Base-by-base conservation (phyloP, 208 protist species). In the Plasmodiophora brassicae region DNA sequence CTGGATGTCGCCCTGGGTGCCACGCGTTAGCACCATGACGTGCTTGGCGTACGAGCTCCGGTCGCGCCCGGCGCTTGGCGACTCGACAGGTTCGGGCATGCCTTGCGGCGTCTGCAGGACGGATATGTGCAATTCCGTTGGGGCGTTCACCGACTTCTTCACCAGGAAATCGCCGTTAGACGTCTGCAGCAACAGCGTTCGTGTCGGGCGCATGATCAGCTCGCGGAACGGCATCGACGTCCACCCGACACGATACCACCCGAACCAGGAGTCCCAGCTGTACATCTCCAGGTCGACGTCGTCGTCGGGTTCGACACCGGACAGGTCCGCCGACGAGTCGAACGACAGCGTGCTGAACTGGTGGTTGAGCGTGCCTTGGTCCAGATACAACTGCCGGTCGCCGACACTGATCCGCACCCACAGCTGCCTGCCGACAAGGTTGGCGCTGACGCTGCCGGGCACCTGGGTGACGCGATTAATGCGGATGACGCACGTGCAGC, bases 1-100 rank as follows among this genome's bases (percentile, higher is more conserved):
- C 71, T 88, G 86, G 20, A 88, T 54, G 45, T 88, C 86, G 45
- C 86, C 86, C 5, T 54, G 46, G 45, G 86, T 88, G 46, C 86
- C 86, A 35, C 84, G n/a, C 45, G 84, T 78, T n/a, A 78, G 32
- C 5, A 78, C 41, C 65, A 78, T 78, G 32, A 78, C 65, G 41
- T 78, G 65, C n/a, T 78, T 78, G n/a, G 32, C 65, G 65, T 44
- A 78, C n/a, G 10, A 5, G 65, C 65, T 78, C 14, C 32, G 32
- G n/a, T 78, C 65, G n/a, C n/a, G n/a, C n/a, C n/a, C n/a, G 65
- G 5, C 20, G n/a, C 41, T 44, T 78, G 65, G 65, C 14, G 65
- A 78, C n/a, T 78, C 65, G 10, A 5, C 41, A 5, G 65, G 65
- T 8, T 5, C n/a, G 41, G 5, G 5, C 65, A n/a, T 44, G 5